Evolutionary conservation across 2,329 filamentous ascomycete genomes (phyloP), one percentile per base, ranked within the genome.

Genomic region (Botrytis cinerea): DNA sequence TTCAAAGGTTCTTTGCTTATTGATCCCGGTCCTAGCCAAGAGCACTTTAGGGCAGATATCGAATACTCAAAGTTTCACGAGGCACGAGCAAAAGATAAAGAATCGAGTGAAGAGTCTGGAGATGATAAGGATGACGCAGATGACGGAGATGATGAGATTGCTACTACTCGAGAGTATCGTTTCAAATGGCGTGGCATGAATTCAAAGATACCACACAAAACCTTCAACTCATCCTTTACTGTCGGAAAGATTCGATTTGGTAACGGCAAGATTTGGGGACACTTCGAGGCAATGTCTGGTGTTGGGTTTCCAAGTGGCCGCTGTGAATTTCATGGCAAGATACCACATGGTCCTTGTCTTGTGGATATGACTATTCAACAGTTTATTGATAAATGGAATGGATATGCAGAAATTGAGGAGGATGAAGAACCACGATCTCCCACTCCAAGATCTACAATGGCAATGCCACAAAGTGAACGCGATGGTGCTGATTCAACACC

Each of bases 1-100:
- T 68, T 68, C 48, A 40, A 16, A 12, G 66, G 66, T 4, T 68
- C 66, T n/a, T 22, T 68, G 1, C 25, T 68, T 20, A 68, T 68
- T 43, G 66, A 68, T 43, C 66, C 66, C 32, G 66, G 66, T 57
- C 66, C 66, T 35, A 38, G 18, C 9, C 66, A 68, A 43, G 48
- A 68, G n/a, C 66, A 68, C 18, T 68, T 68, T 1, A 68, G 14
- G n/a, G 66, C 66, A 28, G 66, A 68, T 68, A 57, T 68, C 8
- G 66, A 68, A n/a, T 68, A 68, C 48, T 68, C 66, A 10, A 68
- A 68, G 18, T 68, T 68, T 18, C 66, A 68, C 16, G 66, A 68
- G 48, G 66, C 66, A n/a, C 38, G 48, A 32, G 66, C 66, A 3
- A 57, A 54, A 10, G 48, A 68, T 9, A 68, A 57, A 20, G 66